Percentiles rank a stretch among this genome's conserved stretches.
Conservation (phyloP, 768 basidiomycete genomes). For the Wakefieldia striispora region DNA sequence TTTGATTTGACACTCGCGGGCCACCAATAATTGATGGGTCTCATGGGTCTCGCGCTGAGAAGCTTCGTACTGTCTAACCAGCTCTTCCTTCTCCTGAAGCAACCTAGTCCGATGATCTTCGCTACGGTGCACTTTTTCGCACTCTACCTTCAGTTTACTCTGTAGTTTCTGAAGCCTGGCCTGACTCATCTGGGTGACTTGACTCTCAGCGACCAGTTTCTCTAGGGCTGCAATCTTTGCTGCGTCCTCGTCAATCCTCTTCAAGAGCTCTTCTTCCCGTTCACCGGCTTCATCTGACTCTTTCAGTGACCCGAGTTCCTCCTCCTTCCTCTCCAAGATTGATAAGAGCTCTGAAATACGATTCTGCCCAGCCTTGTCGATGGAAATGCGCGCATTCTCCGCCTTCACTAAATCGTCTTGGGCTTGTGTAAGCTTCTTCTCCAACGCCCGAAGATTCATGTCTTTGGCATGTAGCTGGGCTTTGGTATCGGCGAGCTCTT, state of each 20-base stretch:
- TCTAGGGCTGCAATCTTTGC: slow-evolving; percentile 62
- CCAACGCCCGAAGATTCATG: slow-evolving; percentile 38
- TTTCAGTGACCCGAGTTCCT: slow-evolving; percentile 51
- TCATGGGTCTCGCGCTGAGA: slow-evolving; percentile 33
- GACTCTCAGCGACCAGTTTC: slow-evolving; percentile 41
- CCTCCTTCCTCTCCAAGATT: slow-evolving; percentile 53
- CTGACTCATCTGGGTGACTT: slow-evolving; percentile 31
- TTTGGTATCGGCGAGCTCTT: slow-evolving; percentile 51
- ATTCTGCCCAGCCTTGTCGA: slow-evolving; percentile 45
- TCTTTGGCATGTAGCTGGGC: slow-evolving; percentile 45
- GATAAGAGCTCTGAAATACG: slow-evolving; percentile 45
- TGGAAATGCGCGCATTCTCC: slow-evolving; percentile 59
- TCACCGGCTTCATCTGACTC: slow-evolving; percentile 38
- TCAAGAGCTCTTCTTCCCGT: slow-evolving; percentile 60
- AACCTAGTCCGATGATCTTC: slow-evolving; percentile 47
- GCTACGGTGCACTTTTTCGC: slow-evolving; percentile 35
- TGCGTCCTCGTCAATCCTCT: slow-evolving; percentile 72
- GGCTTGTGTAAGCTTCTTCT: slow-evolving; percentile 47
- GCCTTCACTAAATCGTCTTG: slow-evolving; percentile 49
- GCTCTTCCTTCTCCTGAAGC: slow-evolving; percentile 53
- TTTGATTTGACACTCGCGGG: slow-evolving; percentile 24
- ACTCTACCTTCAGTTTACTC: slow-evolving; percentile 42
- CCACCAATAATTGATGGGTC: slow-evolving; percentile 19
- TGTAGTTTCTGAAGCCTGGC: slow-evolving; percentile 41
- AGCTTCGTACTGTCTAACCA: slow-evolving; percentile 42